phyloP scores from a whole-genome alignment of 164 flowering plant genomes.

The Annona cherimola region DNA sequence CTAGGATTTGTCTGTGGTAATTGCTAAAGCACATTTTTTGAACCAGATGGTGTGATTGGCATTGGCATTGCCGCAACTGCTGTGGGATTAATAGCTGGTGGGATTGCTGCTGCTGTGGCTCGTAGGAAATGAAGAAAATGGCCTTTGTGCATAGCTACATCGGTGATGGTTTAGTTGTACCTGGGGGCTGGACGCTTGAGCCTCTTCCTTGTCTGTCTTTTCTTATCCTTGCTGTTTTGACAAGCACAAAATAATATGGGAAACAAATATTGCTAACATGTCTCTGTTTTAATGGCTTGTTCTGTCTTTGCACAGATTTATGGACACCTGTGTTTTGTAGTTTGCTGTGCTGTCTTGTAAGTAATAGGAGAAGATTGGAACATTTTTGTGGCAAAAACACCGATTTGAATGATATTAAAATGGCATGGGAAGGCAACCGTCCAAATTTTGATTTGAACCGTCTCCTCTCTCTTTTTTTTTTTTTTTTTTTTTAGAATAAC shows the following conservation, averaged over 20 bases:
- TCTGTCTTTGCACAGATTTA: not conserved
- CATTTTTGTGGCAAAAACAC: not conserved
- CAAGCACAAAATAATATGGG: not conserved
- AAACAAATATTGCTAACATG: not conserved
- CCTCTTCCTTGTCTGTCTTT: not conserved
- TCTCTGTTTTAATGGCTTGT: not conserved
- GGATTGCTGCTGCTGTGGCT: constrained; percentile 68
- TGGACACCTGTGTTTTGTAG: not conserved
- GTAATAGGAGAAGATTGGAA: not conserved
- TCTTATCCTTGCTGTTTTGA: not conserved
- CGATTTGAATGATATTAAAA: not conserved
- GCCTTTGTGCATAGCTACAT: not conserved
- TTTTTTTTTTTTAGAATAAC: too few species aligned
- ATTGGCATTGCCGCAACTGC: constrained; percentile 77
- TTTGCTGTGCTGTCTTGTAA: not conserved
- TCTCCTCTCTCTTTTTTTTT: not conserved
- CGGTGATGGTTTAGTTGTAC: not conserved
- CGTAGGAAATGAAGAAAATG: constrained; percentile 45
- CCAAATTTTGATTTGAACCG: not conserved
- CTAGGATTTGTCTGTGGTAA: not conserved
- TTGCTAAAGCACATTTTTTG: not conserved
- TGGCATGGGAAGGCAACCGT: not conserved
- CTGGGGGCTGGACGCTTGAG: not conserved
- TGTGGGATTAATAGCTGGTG: constrained; percentile 71
- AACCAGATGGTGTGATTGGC: constrained; percentile 89